Evolutionary conservation across 257 asterid genomes (phyloP).

Genomic region (Solanum bulbocastanum): DNA sequence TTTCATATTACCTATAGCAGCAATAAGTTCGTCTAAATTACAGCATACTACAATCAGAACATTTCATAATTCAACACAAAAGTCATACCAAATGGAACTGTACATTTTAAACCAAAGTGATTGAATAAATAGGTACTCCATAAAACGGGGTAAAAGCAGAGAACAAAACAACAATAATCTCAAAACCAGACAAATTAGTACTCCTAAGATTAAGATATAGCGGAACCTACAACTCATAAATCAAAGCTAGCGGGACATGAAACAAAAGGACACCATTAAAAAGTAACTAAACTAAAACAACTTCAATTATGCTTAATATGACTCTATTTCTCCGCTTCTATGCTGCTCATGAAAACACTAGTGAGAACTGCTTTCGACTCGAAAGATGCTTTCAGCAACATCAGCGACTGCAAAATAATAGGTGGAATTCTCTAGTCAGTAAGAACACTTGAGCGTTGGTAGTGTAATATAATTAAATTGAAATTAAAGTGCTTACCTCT

Average conservation of each 20-base stretch:
- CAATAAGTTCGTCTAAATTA: no score
- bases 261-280: not conserved
- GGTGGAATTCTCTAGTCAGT: no score
- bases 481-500: not conserved
- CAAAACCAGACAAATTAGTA: not conserved
- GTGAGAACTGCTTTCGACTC: not conserved
- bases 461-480: not conserved
- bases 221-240: not conserved
- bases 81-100: no score
- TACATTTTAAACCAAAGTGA: not conserved
- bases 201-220: no score
- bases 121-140: not conserved
- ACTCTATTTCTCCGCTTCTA: not conserved
- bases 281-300: not conserved
- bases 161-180: not conserved
- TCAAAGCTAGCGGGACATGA: not conserved
- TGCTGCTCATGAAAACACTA: not conserved
- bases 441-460: not conserved
- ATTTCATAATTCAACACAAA: no score
- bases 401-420: not conserved
- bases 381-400: not conserved
- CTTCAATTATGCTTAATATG: not conserved
- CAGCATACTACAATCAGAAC: no score
- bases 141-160: not conserved
- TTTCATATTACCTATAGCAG: not conserved